Evolutionary conservation across 2,329 filamentous ascomycete genomes (phyloP).

Genomic region (Microdochium paspali): DNA sequence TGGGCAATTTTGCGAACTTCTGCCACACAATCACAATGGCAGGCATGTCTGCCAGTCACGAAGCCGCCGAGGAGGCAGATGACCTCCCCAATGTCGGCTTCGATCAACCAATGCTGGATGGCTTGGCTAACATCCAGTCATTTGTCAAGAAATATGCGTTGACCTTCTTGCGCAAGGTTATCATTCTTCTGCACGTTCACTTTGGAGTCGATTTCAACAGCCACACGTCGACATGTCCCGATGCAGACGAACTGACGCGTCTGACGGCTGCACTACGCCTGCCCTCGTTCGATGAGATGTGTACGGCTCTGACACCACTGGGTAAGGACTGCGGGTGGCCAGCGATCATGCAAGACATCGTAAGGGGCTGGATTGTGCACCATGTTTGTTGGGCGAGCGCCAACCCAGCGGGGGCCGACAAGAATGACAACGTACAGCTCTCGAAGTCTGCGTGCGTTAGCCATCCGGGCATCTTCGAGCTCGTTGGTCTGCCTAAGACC

Average conservation of each 20-base stretch:
- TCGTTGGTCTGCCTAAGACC: conserved; percentile 84
- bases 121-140: conserved; percentile 42
- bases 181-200: conserved; percentile 76
- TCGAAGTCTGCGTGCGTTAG: conserved; percentile 42
- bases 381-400: conserved; percentile 30
- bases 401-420: conserved; percentile 1
- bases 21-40: conserved; percentile 37
- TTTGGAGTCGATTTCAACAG: conserved; percentile 82
- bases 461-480: conserved; percentile 88
- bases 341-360: conserved; percentile 31
- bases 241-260: conserved; percentile 71
- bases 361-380: conserved; percentile 67
- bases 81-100: conserved; percentile 36
- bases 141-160: conserved; percentile 76
- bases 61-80: conserved; percentile 18
- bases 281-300: conserved; percentile 71
- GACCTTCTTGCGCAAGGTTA: conserved; percentile 78
- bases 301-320: conserved; percentile 45
- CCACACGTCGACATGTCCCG: conserved; percentile 51
- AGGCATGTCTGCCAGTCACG: conserved; percentile 30
- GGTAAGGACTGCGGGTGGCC: conserved; percentile 39
- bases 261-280: conserved; percentile 68
- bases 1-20: conserved; percentile 47
- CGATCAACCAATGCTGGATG: conserved; percentile 44
- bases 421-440: conserved; percentile 8